Conservation (phyloP, 192 early-diverging fungal genomes). For the Globomyces pollinis-pini region DNA sequence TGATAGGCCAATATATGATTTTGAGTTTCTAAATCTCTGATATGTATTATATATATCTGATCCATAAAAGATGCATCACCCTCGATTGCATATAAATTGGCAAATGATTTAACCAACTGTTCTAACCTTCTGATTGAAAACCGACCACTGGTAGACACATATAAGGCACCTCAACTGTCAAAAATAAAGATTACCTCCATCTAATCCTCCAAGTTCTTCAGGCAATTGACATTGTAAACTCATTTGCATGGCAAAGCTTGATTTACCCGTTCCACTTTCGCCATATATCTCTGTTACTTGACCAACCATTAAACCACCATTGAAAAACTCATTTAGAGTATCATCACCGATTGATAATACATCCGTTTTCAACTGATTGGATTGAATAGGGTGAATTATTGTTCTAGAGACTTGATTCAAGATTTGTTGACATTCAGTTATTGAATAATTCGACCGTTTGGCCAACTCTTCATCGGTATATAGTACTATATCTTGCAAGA, state of each 20-base stretch:
- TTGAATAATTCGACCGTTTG: no score
- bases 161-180: no score
- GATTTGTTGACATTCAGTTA: no score
- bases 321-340: no score
- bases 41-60: constrained; percentile 60
- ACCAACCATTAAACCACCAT: no score
- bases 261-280: constrained; percentile 71
- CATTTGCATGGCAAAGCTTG: constrained; percentile 78
- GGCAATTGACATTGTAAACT: constrained; percentile 63
- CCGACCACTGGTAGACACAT: constrained; percentile 64
- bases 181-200: constrained; percentile 49
- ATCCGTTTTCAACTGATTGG: no score
- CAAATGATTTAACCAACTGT: constrained; percentile 28
- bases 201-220: constrained; percentile 42
- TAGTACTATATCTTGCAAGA: no score
- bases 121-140: constrained; percentile 58
- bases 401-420: no score
- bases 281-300: constrained; percentile 37
- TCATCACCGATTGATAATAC: no score
- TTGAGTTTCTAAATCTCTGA: constrained; percentile 63
- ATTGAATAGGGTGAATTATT: no score
- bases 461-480: no score
- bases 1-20: constrained; percentile 67
- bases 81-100: constrained; percentile 15
- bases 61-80: constrained; percentile 13